Conservation (phyloP, 2,329 filamentous ascomycete species). For the Aspergillus sp. region DNA sequence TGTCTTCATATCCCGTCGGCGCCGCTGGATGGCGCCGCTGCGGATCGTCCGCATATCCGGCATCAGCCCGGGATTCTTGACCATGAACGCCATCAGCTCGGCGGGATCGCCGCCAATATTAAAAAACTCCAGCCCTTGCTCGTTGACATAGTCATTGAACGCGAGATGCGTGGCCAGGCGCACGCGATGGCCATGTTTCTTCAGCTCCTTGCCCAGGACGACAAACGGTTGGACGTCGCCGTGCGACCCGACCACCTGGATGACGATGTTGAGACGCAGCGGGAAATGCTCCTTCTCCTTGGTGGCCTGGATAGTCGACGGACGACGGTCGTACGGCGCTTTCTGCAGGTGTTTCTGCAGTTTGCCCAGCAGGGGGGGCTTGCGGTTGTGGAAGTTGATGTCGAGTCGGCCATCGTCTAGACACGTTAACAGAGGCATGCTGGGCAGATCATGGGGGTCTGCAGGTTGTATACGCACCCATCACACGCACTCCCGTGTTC, state of each 20-base stretch:
- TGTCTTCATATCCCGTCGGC: slow-evolving; percentile 71
- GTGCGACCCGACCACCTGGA: slow-evolving; percentile 72
- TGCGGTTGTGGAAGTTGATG: slow-evolving; percentile 75
- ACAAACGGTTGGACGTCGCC: slow-evolving; percentile 77
- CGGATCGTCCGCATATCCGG: slow-evolving; percentile 75
- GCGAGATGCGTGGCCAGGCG: slow-evolving; percentile 70
- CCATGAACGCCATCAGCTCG: slow-evolving; percentile 85
- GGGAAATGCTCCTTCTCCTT: slow-evolving; percentile 9
- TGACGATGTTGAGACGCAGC: slow-evolving; percentile 59
- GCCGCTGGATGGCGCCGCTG: slow-evolving; percentile 72
- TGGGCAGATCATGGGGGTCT: not conserved
- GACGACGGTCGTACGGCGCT: not conserved
- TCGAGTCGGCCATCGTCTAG: slow-evolving; percentile 73
- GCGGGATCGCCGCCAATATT: slow-evolving; percentile 73
- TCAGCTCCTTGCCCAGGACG: slow-evolving; percentile 64
- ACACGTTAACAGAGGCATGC: not conserved
- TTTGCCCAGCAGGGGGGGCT: slow-evolving; percentile 63
- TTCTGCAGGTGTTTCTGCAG: slow-evolving; percentile 56
- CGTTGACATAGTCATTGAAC: slow-evolving; percentile 67
- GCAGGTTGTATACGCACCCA: slow-evolving; percentile 11
- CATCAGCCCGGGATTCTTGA: slow-evolving; percentile 83
- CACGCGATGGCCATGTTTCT: slow-evolving; percentile 68
- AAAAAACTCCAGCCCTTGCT: slow-evolving; percentile 73
- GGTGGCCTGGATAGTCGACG: not conserved
- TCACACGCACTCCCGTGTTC: slow-evolving; percentile 19